phyloP scores from a whole-genome alignment of 2,329 filamentous ascomycete species.

The Apiospora koreana region DNA sequence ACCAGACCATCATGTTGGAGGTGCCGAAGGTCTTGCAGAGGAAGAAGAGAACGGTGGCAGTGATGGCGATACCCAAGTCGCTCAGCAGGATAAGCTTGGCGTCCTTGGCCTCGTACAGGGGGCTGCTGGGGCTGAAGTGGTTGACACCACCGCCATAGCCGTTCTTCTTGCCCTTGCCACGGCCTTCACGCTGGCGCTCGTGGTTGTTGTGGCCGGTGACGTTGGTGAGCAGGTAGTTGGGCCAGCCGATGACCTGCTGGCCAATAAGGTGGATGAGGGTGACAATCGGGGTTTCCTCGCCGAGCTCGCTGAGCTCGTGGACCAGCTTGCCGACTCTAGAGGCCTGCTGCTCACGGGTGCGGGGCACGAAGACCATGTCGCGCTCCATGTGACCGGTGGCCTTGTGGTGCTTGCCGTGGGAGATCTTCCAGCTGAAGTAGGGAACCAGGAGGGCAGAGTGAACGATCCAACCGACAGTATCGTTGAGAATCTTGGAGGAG shows the following conservation, averaged over 20 bases:
- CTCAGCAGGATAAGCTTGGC: slow-evolving; percentile 84
- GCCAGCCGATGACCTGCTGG: slow-evolving; percentile 94
- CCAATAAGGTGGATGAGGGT: slow-evolving; percentile 73
- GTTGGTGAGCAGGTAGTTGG: slow-evolving; percentile 86
- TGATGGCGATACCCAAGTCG: slow-evolving; percentile 76
- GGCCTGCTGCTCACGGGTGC: slow-evolving; percentile 81
- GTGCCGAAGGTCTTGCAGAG: slow-evolving; percentile 80
- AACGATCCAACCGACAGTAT: slow-evolving; percentile 87
- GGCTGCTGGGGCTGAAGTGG: slow-evolving; percentile 89
- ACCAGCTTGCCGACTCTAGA: slow-evolving; percentile 70
- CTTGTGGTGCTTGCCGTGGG: slow-evolving; percentile 99
- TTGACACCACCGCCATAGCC: slow-evolving; percentile 81
- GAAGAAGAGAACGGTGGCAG: slow-evolving; percentile 60
- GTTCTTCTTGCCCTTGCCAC: slow-evolving; percentile 89
- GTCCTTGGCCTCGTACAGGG: slow-evolving; percentile 89
- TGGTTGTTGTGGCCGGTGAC: slow-evolving; percentile 97
- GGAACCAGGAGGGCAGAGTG: slow-evolving; percentile 90
- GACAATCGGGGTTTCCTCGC: slow-evolving; percentile 89
- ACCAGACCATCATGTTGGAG: slow-evolving; percentile 90
- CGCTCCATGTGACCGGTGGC: slow-evolving; percentile 95
- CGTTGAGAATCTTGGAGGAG: slow-evolving; percentile 85
- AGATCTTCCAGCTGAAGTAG: slow-evolving; percentile 99
- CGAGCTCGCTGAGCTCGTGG: slow-evolving; percentile 85
- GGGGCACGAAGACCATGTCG: slow-evolving; percentile 99
- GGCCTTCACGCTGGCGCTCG: slow-evolving; percentile 86